Conservation (phyloP, 2,329 filamentous ascomycete genomes). For the Aspergillus sp. region DNA sequence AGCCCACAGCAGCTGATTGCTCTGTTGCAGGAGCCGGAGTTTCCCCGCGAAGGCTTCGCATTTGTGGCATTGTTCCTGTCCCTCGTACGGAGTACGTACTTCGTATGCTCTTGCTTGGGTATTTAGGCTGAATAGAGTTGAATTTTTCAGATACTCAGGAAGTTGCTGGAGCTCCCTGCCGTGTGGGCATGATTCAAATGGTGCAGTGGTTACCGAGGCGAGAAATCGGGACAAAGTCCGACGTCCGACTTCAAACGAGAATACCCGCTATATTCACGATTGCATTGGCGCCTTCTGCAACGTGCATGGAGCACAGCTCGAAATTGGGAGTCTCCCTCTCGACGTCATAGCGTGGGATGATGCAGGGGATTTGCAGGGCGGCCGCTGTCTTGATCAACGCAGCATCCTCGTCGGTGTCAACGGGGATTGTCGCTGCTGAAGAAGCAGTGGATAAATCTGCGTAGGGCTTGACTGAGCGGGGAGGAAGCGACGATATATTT, state of each 20-base stretch:
- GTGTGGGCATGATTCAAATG: too few species aligned
- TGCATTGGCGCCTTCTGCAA: not conserved
- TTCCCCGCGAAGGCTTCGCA: not conserved
- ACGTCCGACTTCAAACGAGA: not conserved
- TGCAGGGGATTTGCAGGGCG: not conserved
- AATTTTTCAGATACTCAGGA: too few species aligned
- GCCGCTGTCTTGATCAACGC: not conserved
- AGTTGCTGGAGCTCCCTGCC: too few species aligned
- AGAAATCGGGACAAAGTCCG: slow-evolving; percentile 1
- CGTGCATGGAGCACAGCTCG: not conserved
- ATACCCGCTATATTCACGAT: not conserved
- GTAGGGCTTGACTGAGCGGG: not conserved
- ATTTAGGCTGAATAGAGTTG: too few species aligned
- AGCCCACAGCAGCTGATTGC: too few species aligned
- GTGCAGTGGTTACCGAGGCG: too few species aligned
- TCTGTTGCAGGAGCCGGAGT: not conserved
- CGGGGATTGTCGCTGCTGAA: not conserved
- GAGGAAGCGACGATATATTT: not conserved
- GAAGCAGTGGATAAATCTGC: not conserved
- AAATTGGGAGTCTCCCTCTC: not conserved
- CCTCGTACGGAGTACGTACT: not conserved
- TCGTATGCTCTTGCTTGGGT: not conserved
- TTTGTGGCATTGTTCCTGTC: not conserved
- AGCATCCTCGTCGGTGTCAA: not conserved
- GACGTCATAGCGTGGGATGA: slow-evolving; percentile 7